These are phyloP conservation scores for Fusarium xylarioides DNA, from an alignment of 2,329 filamentous ascomycete genomes.

Conservation along the genomic window DNA sequence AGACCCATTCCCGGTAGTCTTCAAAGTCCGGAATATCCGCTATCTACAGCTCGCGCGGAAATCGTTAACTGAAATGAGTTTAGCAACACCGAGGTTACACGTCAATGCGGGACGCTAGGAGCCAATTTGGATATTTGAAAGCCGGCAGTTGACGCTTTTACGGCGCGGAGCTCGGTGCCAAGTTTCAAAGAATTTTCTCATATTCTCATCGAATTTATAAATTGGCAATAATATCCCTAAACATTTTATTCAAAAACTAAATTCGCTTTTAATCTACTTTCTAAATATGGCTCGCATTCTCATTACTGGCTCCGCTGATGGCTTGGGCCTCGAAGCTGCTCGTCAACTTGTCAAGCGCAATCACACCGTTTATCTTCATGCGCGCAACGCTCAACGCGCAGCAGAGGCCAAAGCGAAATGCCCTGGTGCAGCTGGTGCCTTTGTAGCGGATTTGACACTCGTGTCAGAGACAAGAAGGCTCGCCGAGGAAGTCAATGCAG, in stretches of 20 bases:
- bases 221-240: fast-evolving
- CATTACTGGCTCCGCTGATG: slow-evolving; percentile 38
- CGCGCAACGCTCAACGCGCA: slow-evolving; percentile 29
- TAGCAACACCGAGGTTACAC: background rate
- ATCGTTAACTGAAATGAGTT: background rate
- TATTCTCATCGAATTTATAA: background rate
- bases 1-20: background rate
- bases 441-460: slow-evolving; percentile 28
- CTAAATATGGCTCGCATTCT: slow-evolving; percentile 34
- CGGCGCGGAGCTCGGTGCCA: background rate
- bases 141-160: background rate
- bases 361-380: slow-evolving; percentile 38
- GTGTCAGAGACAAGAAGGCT: slow-evolving; percentile 25
- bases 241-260: fast-evolving
- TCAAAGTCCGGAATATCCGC: background rate
- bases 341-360: slow-evolving; percentile 34
- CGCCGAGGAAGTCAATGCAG: slow-evolving; percentile 30
- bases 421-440: slow-evolving; percentile 23
- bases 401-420: slow-evolving; percentile 18
- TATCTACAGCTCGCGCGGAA: background rate
- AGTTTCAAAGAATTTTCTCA: background rate
- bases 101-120: background rate
- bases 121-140: background rate
- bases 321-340: slow-evolving; percentile 35
- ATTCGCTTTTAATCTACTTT: fast-evolving